phyloP scores from a whole-genome alignment of 2,329 filamentous ascomycete genomes.

The Monosporascus ibericus region DNA sequence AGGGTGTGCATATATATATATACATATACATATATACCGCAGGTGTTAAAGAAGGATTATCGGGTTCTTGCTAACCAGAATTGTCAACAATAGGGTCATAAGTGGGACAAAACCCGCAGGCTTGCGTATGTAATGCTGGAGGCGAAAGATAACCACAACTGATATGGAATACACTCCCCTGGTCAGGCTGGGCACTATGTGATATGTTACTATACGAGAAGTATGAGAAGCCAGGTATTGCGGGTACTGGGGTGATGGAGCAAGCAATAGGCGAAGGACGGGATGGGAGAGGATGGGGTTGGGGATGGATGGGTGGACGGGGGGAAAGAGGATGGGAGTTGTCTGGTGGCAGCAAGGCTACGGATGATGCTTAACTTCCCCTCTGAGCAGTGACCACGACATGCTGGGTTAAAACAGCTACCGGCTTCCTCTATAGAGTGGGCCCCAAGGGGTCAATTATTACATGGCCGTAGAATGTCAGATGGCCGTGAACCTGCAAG shows the following conservation, averaged over 20 bases:
- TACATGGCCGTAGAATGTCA: no score
- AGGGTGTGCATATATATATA: not conserved
- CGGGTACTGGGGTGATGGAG: no score
- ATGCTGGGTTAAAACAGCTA: not conserved
- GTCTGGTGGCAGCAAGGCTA: not conserved
- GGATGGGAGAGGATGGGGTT: not conserved
- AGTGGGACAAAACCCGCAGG: slow-evolving; percentile 10
- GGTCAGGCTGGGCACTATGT: not conserved
- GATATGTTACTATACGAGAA: not conserved
- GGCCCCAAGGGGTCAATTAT: not conserved
- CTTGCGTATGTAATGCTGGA: not conserved
- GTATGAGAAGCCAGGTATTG: not conserved
- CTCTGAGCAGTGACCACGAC: no score
- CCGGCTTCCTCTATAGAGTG: not conserved
- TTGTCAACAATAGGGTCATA: slow-evolving; percentile 17
- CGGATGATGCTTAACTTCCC: not conserved
- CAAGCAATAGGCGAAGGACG: no score
- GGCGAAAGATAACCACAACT: not conserved
- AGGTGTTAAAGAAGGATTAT: slow-evolving; percentile 15
- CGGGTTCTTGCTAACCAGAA: slow-evolving; percentile 21
- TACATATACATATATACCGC: not conserved
- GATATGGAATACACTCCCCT: not conserved
- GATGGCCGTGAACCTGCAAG: not conserved
- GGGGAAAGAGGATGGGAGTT: not conserved
- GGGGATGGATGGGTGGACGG: not conserved